Evolutionary conservation across 1,284 basidiomycete species (phyloP).

Genomic region (Austroboletus novae-zelandiae): DNA sequence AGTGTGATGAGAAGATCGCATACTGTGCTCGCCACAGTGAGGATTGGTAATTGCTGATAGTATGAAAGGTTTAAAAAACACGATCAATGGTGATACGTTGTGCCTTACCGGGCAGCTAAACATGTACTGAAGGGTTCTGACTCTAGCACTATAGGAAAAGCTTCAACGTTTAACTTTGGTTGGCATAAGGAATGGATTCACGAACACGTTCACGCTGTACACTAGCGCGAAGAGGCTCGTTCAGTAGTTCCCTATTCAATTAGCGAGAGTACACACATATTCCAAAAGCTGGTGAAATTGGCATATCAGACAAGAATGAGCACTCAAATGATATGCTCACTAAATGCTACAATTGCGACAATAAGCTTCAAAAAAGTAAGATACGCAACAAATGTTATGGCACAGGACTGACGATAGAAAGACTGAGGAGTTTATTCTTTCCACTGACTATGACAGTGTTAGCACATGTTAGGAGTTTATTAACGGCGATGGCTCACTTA

Average conservation of each 20-base stretch:
- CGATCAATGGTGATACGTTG: no score
- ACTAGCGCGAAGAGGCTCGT: not conserved
- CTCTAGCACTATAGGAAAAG: not conserved
- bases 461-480: not conserved
- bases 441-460: conserved; percentile 8
- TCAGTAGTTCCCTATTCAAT: not conserved
- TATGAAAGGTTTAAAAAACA: not conserved
- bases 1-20: conserved; percentile 9
- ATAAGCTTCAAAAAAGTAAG: not conserved
- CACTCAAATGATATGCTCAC: not conserved
- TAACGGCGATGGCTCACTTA: conserved; percentile 7
- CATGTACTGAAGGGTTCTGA: conserved; percentile 3
- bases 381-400: not conserved
- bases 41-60: conserved; percentile 3
- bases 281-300: conserved; percentile 1
- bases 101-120: not conserved
- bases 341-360: not conserved
- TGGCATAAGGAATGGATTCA: not conserved
- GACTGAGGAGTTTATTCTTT: conserved; percentile 7
- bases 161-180: not conserved
- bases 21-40: not conserved
- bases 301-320: not conserved
- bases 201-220: conserved; percentile 6
- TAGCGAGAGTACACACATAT: conserved; percentile 2
- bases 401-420: conserved; percentile 8